These are phyloP conservation scores for Coemansia sp. DNA, from an alignment of 192 early-diverging fungal species.

Conservation along the genomic window DNA sequence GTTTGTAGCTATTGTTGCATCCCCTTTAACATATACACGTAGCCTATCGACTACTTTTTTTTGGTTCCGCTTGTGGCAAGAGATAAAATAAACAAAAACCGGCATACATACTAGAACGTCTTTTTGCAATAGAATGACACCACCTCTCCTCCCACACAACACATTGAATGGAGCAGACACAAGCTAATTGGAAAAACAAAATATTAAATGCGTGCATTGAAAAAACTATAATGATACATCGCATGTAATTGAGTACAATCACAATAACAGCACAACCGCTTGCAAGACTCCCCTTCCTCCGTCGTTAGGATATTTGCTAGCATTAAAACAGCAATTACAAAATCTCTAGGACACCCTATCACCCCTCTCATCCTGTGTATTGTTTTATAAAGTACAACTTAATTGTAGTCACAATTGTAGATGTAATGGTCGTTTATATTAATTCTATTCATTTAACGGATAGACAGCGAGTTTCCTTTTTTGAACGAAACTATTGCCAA, in stretches of 20 bases:
- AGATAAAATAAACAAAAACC: background rate
- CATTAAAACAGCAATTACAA: no score
- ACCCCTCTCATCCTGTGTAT: background rate
- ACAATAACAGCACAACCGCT: background rate
- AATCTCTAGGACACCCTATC: background rate
- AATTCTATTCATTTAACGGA: background rate
- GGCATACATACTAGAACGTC: no score
- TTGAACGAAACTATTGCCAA: background rate
- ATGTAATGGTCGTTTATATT: background rate
- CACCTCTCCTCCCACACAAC: background rate
- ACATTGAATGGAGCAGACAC: background rate
- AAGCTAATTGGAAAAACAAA: background rate
- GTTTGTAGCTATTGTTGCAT: background rate
- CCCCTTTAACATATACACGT: background rate
- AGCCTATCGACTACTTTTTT: background rate
- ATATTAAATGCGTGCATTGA: background rate
- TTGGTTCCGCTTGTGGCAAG: background rate
- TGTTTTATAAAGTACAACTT: background rate
- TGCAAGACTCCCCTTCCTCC: background rate
- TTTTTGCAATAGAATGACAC: background rate
- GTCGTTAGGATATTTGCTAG: background rate
- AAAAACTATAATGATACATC: background rate
- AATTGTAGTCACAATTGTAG: constrained; percentile 4
- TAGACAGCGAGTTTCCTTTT: background rate
- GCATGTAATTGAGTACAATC: background rate